Conservation (phyloP, 305 asterid species). For the Fraxinus albicans region DNA sequence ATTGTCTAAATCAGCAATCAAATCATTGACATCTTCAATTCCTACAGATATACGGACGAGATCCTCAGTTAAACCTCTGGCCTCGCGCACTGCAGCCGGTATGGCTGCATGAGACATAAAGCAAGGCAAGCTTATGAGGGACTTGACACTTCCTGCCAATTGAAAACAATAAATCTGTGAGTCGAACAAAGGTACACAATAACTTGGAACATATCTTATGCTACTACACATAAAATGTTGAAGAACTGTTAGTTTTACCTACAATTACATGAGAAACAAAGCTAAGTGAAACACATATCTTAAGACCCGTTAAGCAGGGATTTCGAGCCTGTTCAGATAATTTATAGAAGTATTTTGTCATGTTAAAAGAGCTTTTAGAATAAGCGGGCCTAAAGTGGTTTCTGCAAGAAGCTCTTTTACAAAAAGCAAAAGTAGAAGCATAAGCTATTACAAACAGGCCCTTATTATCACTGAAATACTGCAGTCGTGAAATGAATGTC, state of each 20-base stretch:
- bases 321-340: neutral
- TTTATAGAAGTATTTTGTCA: neutral
- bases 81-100: conserved; percentile 75
- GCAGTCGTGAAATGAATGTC: neutral
- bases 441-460: neutral
- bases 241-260: neutral
- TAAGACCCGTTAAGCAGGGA: neutral
- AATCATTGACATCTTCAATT: conserved; percentile 73
- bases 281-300: neutral
- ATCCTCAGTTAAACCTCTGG: conserved; percentile 74
- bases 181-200: neutral
- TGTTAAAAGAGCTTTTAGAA: neutral
- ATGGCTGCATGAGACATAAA: conserved; percentile 91
- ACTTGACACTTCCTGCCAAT: conserved; percentile 80
- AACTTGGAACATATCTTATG: neutral
- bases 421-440: neutral
- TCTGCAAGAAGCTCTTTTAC: neutral
- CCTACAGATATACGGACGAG: conserved; percentile 83
- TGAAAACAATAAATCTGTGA: neutral
- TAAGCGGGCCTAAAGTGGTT: neutral
- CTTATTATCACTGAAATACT: neutral
- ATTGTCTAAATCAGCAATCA: conserved; percentile 65
- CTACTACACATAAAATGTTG: neutral
- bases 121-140: conserved; percentile 91
- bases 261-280: neutral